These are phyloP conservation scores for Aspergillus costaricaensis DNA, from an alignment of 2,329 filamentous ascomycete species.

Conservation along the genomic window DNA sequence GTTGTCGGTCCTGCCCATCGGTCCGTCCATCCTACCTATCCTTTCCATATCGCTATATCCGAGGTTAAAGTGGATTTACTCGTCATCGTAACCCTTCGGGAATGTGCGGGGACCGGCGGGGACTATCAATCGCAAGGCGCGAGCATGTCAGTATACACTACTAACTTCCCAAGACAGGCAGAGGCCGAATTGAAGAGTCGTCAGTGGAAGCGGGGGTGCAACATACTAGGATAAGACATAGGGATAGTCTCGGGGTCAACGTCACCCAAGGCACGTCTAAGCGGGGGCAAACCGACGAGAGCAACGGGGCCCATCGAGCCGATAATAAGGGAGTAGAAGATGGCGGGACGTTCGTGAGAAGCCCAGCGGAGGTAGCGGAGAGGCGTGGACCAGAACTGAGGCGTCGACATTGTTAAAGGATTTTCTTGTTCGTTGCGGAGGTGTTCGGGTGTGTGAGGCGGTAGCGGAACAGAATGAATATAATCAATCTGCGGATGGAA, in stretches of 20 bases:
- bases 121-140: conserved; percentile 34
- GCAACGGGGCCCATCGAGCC: conserved; percentile 71
- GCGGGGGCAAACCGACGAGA: conserved; percentile 70
- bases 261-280: conserved; percentile 74
- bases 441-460: not conserved
- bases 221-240: conserved; percentile 84
- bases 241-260: conserved; percentile 71
- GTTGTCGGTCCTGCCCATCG: not conserved
- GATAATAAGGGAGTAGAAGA: conserved; percentile 83
- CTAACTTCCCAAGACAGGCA: too few species aligned
- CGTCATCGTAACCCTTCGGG: conserved; percentile 51
- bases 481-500: not conserved
- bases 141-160: too few species aligned
- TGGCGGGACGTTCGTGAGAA: conserved; percentile 81
- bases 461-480: not conserved
- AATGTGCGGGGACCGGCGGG: conserved; percentile 49
- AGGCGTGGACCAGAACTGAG: conserved; percentile 82
- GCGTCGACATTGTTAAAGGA: conserved; percentile 52
- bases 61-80: conserved; percentile 24
- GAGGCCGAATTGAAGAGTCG: too few species aligned
- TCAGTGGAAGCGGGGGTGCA: not conserved
- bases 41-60: conserved; percentile 6
- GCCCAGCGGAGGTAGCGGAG: conserved; percentile 87
- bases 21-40: conserved; percentile 17
- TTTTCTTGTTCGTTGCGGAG: conserved; percentile 20